phyloP scores from a whole-genome alignment of 75 land plant genomes.

The Larix kaempferi region DNA sequence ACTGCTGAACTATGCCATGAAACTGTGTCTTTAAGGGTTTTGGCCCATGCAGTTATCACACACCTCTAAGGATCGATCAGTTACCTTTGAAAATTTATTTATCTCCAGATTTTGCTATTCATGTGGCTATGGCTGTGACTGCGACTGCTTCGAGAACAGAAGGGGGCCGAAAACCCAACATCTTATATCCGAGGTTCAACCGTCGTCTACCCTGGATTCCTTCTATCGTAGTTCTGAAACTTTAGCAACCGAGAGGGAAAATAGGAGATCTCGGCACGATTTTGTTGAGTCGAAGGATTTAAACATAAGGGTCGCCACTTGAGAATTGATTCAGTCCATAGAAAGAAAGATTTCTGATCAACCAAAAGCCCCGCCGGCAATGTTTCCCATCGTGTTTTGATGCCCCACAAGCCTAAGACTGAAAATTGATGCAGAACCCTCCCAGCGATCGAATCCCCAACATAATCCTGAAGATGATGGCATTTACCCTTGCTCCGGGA shows the following conservation, averaged over 20 bases:
- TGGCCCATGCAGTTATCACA: too few relatives aligned
- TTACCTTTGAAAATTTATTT: too few relatives aligned
- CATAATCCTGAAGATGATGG: neutral
- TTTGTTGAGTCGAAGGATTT: too few relatives aligned
- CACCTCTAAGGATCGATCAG: too few relatives aligned
- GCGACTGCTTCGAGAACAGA: neutral
- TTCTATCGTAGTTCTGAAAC: conserved; percentile 6
- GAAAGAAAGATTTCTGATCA: neutral
- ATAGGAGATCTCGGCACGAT: too few relatives aligned
- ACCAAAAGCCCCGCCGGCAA: neutral
- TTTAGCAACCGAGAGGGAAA: neutral
- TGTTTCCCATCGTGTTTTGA: neutral
- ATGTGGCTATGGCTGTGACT: too few relatives aligned
- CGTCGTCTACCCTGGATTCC: neutral
- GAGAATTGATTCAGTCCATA: neutral
- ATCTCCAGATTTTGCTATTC: too few relatives aligned
- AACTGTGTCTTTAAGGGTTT: too few relatives aligned
- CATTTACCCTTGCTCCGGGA: neutral
- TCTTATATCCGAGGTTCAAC: neutral
- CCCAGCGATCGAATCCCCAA: neutral
- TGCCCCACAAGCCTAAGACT: neutral
- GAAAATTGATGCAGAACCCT: neutral
- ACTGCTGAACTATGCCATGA: too few relatives aligned
- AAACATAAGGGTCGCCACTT: neutral
- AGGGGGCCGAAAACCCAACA: neutral